A percentile compares a stretch with the other conserved stretches of the same genome.
phyloP scores from a whole-genome alignment of 2,329 filamentous ascomycete genomes.

The Neofusicoccum laricinum region DNA sequence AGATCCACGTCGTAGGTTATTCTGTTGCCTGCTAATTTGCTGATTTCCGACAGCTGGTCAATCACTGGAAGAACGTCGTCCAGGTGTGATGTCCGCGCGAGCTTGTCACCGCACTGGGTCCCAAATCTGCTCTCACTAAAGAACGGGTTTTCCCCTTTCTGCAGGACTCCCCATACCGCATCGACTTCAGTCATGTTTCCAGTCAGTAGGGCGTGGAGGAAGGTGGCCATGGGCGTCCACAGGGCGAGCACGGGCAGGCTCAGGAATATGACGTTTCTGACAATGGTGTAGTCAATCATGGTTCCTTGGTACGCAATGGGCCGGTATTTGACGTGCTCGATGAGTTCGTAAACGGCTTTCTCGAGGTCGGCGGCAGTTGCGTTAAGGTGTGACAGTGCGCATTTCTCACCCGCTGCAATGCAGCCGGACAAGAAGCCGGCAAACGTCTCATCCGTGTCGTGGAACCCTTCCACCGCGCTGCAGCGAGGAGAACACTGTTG shows the following conservation, averaged over 20 bases:
- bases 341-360: not conserved
- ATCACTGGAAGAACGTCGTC: not conserved
- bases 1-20: conserved; percentile 24
- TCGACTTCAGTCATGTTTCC: not conserved
- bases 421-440: not conserved
- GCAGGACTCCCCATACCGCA: not conserved
- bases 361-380: not conserved
- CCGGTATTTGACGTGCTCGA: not conserved
- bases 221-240: not conserved
- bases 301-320: not conserved
- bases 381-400: not conserved
- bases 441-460: not conserved
- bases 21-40: conserved; percentile 21
- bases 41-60: not conserved
- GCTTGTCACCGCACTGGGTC: conserved; percentile 3
- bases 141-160: not conserved
- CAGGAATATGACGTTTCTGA: not conserved
- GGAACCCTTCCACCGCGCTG: not conserved
- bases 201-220: not conserved
- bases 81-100: not conserved
- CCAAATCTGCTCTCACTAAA: not conserved
- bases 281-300: not conserved
- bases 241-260: not conserved
- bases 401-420: not conserved
- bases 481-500: not conserved